phyloP scores from a whole-genome alignment of 164 flowering plant species.

The Paratinospora sagittata region DNA sequence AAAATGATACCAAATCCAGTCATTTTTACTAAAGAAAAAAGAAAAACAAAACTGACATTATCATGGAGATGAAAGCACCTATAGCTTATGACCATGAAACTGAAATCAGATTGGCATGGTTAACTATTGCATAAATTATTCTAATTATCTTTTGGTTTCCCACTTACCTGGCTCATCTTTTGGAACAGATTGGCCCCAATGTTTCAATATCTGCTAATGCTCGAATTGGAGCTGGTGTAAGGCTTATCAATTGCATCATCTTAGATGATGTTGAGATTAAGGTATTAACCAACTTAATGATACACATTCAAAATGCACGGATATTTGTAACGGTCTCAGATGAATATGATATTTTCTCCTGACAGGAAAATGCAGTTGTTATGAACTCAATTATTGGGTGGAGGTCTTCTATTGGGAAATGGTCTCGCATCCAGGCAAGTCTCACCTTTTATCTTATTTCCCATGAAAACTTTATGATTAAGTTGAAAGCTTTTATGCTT shows the following conservation, averaged over 20 bases:
- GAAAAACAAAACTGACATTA: not conserved
- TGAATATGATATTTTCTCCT: slow-evolving; percentile 5
- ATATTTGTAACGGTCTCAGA: slow-evolving; percentile 4
- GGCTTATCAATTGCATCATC: slow-evolving; percentile 84
- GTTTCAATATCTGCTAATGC: slow-evolving; percentile 98
- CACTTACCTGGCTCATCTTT: not conserved
- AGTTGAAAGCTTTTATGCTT: not conserved
- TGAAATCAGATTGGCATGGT: not conserved
- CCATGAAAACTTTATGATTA: not conserved
- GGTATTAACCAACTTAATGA: slow-evolving; percentile 33
- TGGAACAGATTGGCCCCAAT: slow-evolving; percentile 87
- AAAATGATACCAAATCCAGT: not conserved
- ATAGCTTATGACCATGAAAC: not conserved
- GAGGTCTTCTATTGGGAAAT: slow-evolving; percentile 92
- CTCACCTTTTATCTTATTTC: not conserved
- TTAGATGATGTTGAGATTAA: slow-evolving; percentile 93
- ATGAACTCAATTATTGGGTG: slow-evolving; percentile 88
- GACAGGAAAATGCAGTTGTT: slow-evolving; percentile 92
- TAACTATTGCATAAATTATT: not conserved
- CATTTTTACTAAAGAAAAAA: no score
- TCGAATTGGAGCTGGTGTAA: slow-evolving; percentile 83
- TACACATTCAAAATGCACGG: not conserved
- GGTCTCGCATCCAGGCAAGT: slow-evolving; percentile 97
- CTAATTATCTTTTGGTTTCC: not conserved
- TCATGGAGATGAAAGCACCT: not conserved